Evolutionary conservation across 768 basidiomycete genomes (phyloP), one percentile per base, ranked within the genome.

Genomic region (Mycena vulgaris): DNA sequence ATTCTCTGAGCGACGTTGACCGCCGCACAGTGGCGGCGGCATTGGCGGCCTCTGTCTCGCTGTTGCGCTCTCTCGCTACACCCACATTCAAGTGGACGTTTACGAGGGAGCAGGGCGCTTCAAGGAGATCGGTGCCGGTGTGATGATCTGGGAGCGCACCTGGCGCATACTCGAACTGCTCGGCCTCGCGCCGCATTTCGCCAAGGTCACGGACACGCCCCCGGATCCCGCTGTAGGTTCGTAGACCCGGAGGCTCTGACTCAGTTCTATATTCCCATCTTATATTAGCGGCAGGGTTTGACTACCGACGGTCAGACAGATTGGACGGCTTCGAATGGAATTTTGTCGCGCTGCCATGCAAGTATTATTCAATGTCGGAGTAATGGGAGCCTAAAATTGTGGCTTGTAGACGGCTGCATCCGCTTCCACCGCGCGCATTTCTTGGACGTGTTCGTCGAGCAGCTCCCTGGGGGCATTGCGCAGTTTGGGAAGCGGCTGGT

Each of bases 371-470:
- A 59, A 23, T 28, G 33, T 27, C 30, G 28, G 23, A 37, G n/a
- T 33, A 21, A 39, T 39, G 8, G 45, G 39, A 39, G 27, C 16
- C 31, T 67, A 27, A 56, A 30, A 51, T 39, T 31, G 47, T 31
- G 25, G n/a, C 23, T 48, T 52, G 25, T 33, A 83, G 82, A 80
- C 64, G 80, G 82, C 51, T 83, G 82, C 63, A 84, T 85, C 42
- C 82, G 84, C 1, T 86, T 87, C 66, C 87, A 88, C 72, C 80
- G 87, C 17, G 86, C 86, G 8, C 81, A 83, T 47, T 87, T 88
- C 67, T 81, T 88, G 6, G 83, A 86, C 60, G 80, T 82, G 17
- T 79, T 83, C 45, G 78, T 82, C 17, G 75, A 82, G 48, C 72
- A 77, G 47, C 75, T 83, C n/a, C 82, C 80, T 5, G 13, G 66